Percentiles rank a stretch among this genome's conserved stretches.
Evolutionary conservation across 495 filamentous ascomycete species (phyloP).

Genomic region (Aspergillus incahuasiensis): DNA sequence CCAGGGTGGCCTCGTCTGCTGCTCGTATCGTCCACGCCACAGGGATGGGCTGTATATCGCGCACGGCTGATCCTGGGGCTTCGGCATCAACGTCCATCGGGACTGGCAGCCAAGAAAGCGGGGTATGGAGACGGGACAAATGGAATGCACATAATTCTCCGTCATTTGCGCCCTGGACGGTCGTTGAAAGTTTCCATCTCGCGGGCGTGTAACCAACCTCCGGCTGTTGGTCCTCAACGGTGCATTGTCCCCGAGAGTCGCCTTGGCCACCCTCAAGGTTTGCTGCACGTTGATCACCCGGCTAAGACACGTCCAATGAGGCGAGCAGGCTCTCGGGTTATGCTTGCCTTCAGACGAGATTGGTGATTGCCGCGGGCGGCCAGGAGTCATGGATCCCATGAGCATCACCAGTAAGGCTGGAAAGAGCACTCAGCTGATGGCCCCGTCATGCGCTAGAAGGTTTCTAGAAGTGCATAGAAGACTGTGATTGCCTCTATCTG

Average conservation of each 20-base stretch:
- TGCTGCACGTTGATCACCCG: constrained; percentile 2
- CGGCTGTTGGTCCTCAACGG: not conserved
- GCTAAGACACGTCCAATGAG: not conserved
- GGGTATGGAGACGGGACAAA: not conserved
- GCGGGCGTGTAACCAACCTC: not conserved
- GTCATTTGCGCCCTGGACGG: constrained; percentile 3
- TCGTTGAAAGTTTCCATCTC: not conserved
- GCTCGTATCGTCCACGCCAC: constrained; percentile 3
- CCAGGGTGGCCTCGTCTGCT: not conserved
- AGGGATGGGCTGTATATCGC: not conserved
- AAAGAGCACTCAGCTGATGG: not conserved
- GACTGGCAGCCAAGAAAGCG: constrained; percentile 1
- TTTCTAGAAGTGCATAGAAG: not conserved
- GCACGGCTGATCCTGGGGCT: constrained; percentile 1
- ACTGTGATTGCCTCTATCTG: not conserved
- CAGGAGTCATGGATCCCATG: not conserved
- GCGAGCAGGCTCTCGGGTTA: not conserved
- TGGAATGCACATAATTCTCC: not conserved
- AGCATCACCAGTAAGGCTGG: not conserved
- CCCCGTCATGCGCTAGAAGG: not conserved
- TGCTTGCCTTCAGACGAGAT: not conserved
- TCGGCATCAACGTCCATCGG: constrained; percentile 1
- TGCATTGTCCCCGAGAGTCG: not conserved
- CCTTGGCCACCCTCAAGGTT: not conserved
- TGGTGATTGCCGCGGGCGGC: not conserved